Conservation (phyloP, 2,329 filamentous ascomycete genomes). For the Arachnopeziza araneosa region DNA sequence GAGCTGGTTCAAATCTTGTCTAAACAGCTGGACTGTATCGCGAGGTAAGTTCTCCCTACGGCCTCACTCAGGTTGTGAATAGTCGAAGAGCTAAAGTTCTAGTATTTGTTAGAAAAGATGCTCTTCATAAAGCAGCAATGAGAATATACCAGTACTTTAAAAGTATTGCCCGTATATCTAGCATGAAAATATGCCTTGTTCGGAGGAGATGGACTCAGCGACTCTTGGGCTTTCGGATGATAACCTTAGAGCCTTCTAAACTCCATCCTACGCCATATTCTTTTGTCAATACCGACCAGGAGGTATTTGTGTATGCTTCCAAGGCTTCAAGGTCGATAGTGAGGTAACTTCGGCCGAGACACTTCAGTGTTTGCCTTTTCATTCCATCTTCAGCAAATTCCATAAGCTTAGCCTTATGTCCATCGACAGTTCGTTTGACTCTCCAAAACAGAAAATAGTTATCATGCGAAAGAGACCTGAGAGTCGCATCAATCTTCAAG, state of each 20-base stretch:
- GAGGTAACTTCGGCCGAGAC: constrained; percentile 77
- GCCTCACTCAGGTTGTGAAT: not conserved
- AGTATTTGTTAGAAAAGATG: not conserved
- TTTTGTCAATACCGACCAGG: constrained; percentile 66
- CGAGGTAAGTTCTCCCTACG: not conserved
- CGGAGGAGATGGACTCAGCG: constrained; percentile 27
- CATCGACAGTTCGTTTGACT: constrained; percentile 67
- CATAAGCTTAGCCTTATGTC: constrained; percentile 72
- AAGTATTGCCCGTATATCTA: not conserved
- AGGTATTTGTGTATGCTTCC: constrained; percentile 59
- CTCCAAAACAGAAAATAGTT: constrained; percentile 78
- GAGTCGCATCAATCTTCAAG: constrained; percentile 59
- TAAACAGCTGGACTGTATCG: not conserved
- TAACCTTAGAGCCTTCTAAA: constrained; percentile 62
- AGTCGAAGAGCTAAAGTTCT: not conserved
- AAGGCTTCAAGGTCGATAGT: constrained; percentile 63
- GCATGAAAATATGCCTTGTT: not conserved
- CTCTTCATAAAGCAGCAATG: not conserved
- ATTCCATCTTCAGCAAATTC: constrained; percentile 75
- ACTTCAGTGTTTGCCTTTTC: constrained; percentile 74
- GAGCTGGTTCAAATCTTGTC: no score
- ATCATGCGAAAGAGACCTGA: constrained; percentile 69
- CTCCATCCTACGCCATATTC: constrained; percentile 81
- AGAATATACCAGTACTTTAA: not conserved
- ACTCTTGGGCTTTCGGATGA: constrained; percentile 62